Conservation (phyloP, 2,329 filamentous ascomycete genomes). For the Chaetomiaceae sp. region DNA sequence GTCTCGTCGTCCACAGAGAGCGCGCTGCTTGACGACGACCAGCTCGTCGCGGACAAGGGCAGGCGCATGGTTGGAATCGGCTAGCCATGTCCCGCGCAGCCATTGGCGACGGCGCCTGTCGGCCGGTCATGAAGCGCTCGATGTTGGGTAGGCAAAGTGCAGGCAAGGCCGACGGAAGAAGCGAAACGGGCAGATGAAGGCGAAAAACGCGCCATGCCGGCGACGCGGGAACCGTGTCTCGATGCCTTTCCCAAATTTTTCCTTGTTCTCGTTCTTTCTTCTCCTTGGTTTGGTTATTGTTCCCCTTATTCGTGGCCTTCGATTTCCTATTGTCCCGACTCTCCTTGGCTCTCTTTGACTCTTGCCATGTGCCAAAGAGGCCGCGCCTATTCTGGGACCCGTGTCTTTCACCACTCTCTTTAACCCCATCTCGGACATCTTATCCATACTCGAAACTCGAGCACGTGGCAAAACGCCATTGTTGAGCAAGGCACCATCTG, state of each 20-base stretch:
- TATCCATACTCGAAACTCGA: not conserved
- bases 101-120: slow-evolving; percentile 13
- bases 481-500: not conserved
- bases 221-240: slow-evolving; percentile 1
- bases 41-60: slow-evolving; percentile 17
- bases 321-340: slow-evolving; percentile 2
- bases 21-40: slow-evolving; percentile 19
- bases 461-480: slow-evolving; percentile 3
- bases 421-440: not conserved
- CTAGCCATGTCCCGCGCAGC: slow-evolving; percentile 16
- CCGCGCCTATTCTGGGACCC: not conserved
- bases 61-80: slow-evolving; percentile 9
- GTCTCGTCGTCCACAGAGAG: slow-evolving; percentile 21
- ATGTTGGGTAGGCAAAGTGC: not conserved
- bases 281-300: slow-evolving; percentile 1
- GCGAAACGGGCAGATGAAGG: not conserved
- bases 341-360: not conserved
- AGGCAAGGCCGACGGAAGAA: not conserved
- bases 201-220: slow-evolving; percentile 1
- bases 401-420: slow-evolving; percentile 4
- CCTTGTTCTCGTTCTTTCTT: not conserved
- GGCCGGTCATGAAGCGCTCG: not conserved
- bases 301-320: not conserved
- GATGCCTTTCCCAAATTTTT: not conserved
- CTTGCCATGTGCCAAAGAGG: slow-evolving; percentile 3